phyloP scores from a whole-genome alignment of 768 basidiomycete genomes.

The Pholiota conissans region DNA sequence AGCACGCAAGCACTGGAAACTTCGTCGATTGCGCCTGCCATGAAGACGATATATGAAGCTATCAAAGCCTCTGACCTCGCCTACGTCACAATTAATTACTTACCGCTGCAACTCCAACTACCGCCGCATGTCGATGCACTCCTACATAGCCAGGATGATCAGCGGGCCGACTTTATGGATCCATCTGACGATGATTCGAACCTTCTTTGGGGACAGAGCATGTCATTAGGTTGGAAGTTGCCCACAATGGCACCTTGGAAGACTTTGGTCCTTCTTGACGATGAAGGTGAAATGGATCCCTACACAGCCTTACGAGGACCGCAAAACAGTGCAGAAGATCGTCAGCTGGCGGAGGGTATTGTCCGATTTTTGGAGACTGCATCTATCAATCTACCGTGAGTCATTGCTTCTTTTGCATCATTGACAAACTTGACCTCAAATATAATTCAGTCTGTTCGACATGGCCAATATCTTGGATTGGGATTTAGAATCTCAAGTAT shows the following conservation, averaged over 20 bases:
- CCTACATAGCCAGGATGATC: constrained; percentile 64
- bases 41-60: constrained; percentile 77
- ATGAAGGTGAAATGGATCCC: constrained; percentile 52
- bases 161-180: constrained; percentile 50
- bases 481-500: constrained; percentile 80
- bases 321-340: constrained; percentile 63
- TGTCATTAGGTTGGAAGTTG: constrained; percentile 72
- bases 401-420: constrained; percentile 11
- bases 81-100: constrained; percentile 72
- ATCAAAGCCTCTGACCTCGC: constrained; percentile 78
- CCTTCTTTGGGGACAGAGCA: constrained; percentile 64
- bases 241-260: constrained; percentile 89
- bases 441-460: constrained; percentile 59
- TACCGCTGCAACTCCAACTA: constrained; percentile 84
- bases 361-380: constrained; percentile 75
- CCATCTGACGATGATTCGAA: constrained; percentile 51
- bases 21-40: constrained; percentile 76
- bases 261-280: constrained; percentile 76
- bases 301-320: constrained; percentile 60
- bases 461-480: constrained; percentile 81
- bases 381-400: constrained; percentile 76
- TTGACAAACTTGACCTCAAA: not conserved
- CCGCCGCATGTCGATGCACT: constrained; percentile 78
- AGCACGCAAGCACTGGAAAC: constrained; percentile 55
- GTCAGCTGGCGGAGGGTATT: constrained; percentile 66